Conservation (phyloP, 1,139 yeast genomes). For the Spencermartinsiella ligniputridi region DNA sequence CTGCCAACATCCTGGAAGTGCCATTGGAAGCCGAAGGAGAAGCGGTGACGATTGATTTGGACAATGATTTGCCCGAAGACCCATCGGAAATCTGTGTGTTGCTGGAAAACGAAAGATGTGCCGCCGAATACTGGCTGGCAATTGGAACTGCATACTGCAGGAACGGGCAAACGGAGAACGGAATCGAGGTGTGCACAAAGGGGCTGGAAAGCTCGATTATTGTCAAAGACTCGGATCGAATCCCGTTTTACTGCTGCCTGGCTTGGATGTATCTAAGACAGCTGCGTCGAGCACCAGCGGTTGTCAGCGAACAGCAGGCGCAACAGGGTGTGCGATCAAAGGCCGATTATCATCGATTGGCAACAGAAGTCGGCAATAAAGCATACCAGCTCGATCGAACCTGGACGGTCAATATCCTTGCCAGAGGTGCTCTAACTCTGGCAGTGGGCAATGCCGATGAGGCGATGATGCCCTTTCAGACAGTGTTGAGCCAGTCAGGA, state of each 20-base stretch:
- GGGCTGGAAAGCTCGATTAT: constrained; percentile 46
- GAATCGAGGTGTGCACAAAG: constrained; percentile 56
- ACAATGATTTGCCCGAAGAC: constrained; percentile 82
- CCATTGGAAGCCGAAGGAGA: constrained; percentile 39
- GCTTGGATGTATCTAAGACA: constrained; percentile 69
- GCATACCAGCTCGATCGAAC: constrained; percentile 38
- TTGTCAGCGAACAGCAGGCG: constrained; percentile 25
- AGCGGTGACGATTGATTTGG: constrained; percentile 38
- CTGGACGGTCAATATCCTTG: constrained; percentile 49
- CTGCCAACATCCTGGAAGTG: constrained; percentile 35
- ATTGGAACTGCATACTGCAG: constrained; percentile 78
- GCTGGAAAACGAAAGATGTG: constrained; percentile 73
- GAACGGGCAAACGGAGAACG: constrained; percentile 55
- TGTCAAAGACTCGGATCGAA: constrained; percentile 46
- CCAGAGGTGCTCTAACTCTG: constrained; percentile 52
- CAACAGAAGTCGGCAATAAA: constrained; percentile 30
- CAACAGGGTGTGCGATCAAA: constrained; percentile 19
- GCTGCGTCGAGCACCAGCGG: constrained; percentile 38
- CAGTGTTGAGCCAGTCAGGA: constrained; percentile 32
- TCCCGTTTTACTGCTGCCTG: constrained; percentile 55
- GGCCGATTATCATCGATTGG: constrained; percentile 26
- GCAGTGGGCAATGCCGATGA: constrained; percentile 61
- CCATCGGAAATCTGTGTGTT: constrained; percentile 76
- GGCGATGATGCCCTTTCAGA: constrained; percentile 45
- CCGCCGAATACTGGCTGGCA: constrained; percentile 74